Base-by-base conservation (phyloP, 169 alveolate species). In the Cryptosporidium parvum region DNA sequence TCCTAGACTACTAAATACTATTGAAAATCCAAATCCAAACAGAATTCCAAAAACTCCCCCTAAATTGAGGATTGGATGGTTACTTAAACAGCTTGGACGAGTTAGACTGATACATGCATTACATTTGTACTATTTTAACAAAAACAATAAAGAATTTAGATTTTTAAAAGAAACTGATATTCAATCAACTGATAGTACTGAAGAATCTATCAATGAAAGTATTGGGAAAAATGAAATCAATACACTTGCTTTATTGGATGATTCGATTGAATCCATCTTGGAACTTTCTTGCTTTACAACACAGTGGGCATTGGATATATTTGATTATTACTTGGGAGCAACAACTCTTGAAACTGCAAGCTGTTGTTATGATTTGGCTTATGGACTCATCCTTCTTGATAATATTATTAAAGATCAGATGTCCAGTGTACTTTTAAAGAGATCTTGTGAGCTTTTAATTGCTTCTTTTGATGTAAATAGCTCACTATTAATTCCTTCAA, bases 321-420 rank as follows among this genome's bases (percentile, higher is more conserved):
- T 80, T 80, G 89, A 80, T 65, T 80, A 62, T 80, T 80, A 80
- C 70, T 62, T 80, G 56, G 89, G 89, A n/a, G 31, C 89, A 14
- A 39, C 89, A 21, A 23, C 89, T 26, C 59, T 80, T 33, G 89
- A 80, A 33, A 42, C 89, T 16, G 89, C 89, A 37, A 62, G 75
- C 23, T 80, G 89, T 44, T 80, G 89, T 65, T 65, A 31, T 80
- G 89, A 80, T 42, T 39, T 80, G 26, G 89, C 89, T 31, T 59
- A 62, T 80, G 89, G 89, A 0, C 48, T 80, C 21, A 62, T 62
- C 35, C 51, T 80, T 0, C 37, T 80, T 6, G 42, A 80, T 65
- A 48, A 61, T 12, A 23, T 80, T 4, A 65, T 80, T 37, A 44
- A 80, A 26, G 70, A 80, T 80, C 69, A 80, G 31, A 59, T 14